Evolutionary conservation across 2,329 filamentous ascomycete genomes (phyloP), one percentile per base, ranked within the genome.

Genomic region (Aspergillus proliferans): DNA sequence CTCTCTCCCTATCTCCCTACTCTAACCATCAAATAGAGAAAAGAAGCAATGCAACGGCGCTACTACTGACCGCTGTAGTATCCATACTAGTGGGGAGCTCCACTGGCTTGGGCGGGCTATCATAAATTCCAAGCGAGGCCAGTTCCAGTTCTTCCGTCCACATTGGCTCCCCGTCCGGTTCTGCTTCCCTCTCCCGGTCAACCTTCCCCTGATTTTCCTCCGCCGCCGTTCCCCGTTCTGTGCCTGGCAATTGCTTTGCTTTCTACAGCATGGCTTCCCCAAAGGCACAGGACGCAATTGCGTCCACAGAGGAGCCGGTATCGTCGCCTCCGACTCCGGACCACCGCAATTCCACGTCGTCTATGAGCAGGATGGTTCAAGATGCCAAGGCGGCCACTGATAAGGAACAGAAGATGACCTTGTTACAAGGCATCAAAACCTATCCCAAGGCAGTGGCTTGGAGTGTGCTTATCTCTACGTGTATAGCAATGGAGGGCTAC

Each of bases 401-500:
- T 19, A 74, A 74, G 57, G 72, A 75, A 51, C 84, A 82, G 58
- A 77, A 73, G 12, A 88, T 89, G 85, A 86, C 79, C 43, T 73
- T 95, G 50, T 63, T 80, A 65, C 82, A 95, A 72, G 89, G 88
- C 53, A 77, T 95, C 67, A 82, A 77, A 63, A 77, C 93, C 22
- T 95, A 95, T 64, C 89, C 88, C 50, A 92, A 94, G 73, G 90
- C 90, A 19, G 84, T 94, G 49, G 79, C 74, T 19, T 95, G 88
- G 88, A 88, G 84, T 59, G 62, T 95, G 45, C 74, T 94, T 51
- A 91, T 95, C 68, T 92, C 86, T n/a, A 92, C 88, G 0, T 91
- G 87, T 65, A 93, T 95, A 62, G 83, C 82, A 60, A 95, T 95
- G 90, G 89, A 95, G 69, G 89, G 88, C 30, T 94, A 91, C 72